Conservation (phyloP, 305 asterid genomes). For the Solanum aculeatissimum region DNA sequence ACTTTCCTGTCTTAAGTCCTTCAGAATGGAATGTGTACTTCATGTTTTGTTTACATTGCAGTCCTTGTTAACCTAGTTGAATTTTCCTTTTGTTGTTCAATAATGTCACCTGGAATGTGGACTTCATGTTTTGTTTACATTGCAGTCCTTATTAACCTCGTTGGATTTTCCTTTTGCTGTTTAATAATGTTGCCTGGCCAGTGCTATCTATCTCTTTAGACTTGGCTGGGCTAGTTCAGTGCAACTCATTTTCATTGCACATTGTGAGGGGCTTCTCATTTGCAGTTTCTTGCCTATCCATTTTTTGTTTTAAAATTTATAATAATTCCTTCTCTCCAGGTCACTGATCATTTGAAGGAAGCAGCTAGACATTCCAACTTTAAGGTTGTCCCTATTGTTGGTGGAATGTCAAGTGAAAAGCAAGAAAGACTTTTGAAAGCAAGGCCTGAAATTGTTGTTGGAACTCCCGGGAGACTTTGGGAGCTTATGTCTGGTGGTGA, state of each 20-base stretch:
- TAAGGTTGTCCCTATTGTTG: slow-evolving; percentile 83
- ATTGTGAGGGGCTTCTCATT: neutral
- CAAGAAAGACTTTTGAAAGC: slow-evolving; percentile 83
- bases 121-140: neutral
- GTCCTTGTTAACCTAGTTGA: neutral
- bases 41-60: neutral
- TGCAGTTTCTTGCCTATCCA: neutral
- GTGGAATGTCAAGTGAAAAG: slow-evolving; percentile 91
- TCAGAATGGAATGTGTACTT: neutral
- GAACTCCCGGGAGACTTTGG: slow-evolving; percentile 99
- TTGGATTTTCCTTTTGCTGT: neutral
- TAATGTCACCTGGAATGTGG: neutral
- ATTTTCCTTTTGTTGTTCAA: neutral
- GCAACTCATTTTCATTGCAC: neutral
- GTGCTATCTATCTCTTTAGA: neutral
- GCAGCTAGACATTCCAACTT: slow-evolving; percentile 48
- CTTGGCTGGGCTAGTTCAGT: neutral
- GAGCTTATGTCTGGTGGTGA: slow-evolving; percentile 95
- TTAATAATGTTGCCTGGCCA: neutral
- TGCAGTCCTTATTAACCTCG: neutral
- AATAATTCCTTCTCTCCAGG: slow-evolving; percentile 25
- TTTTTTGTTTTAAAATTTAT: neutral
- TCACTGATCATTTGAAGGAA: slow-evolving; percentile 80
- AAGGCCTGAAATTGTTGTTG: slow-evolving; percentile 95
- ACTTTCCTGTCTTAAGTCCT: neutral